These are phyloP conservation scores for Russula sp. DNA, from an alignment of 768 basidiomycete species.

Conservation along the genomic window DNA sequence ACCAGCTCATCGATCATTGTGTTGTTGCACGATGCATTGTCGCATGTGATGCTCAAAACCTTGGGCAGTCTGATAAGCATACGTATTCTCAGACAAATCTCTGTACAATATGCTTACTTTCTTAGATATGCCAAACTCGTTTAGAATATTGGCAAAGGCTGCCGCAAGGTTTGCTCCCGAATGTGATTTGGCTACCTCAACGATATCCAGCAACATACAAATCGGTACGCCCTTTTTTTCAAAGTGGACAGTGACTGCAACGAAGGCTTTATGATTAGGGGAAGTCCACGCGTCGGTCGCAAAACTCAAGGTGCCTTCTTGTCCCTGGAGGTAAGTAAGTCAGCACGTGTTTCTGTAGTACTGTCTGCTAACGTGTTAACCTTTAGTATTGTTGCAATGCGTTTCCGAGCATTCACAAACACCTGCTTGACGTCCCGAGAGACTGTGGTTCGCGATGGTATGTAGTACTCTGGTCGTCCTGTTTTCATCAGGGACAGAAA, in stretches of 20 bases:
- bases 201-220: neutral
- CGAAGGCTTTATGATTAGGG: neutral
- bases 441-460: too few relatives aligned
- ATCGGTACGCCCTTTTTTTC: neutral
- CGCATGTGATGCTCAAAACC: too few relatives aligned
- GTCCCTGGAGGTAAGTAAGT: neutral
- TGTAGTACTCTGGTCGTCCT: too few relatives aligned
- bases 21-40: conserved; percentile 41
- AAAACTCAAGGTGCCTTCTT: neutral
- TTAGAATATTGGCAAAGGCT: conserved; percentile 32
- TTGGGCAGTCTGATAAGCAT: too few relatives aligned
- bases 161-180: conserved; percentile 35
- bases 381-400: too few relatives aligned
- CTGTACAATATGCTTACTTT: conserved; percentile 33
- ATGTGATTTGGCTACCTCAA: conserved; percentile 30
- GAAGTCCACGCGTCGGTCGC: neutral
- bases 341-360: too few relatives aligned
- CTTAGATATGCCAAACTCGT: conserved; percentile 33
- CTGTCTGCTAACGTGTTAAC: too few relatives aligned
- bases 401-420: too few relatives aligned
- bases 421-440: too few relatives aligned
- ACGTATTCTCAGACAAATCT: too few relatives aligned
- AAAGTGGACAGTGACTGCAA: conserved; percentile 3
- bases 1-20: conserved; percentile 36
- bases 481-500: too few relatives aligned